These are phyloP conservation scores for Rhynchosporium secalis DNA, from an alignment of 2,329 filamentous ascomycete genomes.

Conservation along the genomic window DNA sequence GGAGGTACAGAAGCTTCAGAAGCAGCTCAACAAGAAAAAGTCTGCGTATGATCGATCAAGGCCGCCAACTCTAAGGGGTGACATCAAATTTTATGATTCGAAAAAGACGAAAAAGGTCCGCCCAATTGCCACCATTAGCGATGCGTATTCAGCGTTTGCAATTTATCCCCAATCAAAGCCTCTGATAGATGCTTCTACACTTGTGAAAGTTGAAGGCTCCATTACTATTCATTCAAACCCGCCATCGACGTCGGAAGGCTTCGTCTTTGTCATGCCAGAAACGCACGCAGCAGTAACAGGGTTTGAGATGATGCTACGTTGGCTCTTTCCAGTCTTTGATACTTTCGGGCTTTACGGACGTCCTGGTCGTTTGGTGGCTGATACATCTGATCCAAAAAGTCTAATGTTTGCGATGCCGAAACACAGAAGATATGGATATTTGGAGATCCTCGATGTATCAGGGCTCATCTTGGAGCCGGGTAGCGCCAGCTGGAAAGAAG, in stretches of 20 bases:
- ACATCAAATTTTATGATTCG: slow-evolving; percentile 93
- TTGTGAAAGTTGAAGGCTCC: slow-evolving; percentile 89
- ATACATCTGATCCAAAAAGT: slow-evolving; percentile 80
- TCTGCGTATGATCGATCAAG: slow-evolving; percentile 78
- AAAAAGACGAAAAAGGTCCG: slow-evolving; percentile 85
- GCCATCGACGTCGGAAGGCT: slow-evolving; percentile 80
- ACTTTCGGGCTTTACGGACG: slow-evolving; percentile 90
- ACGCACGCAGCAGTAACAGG: slow-evolving; percentile 86
- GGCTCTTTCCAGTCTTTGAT: slow-evolving; percentile 91
- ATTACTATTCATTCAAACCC: slow-evolving; percentile 84
- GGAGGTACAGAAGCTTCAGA: slow-evolving; percentile 80
- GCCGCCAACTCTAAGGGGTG: slow-evolving; percentile 70
- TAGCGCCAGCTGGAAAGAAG: slow-evolving; percentile 76
- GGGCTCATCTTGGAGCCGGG: slow-evolving; percentile 76
- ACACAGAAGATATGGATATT: slow-evolving; percentile 81
- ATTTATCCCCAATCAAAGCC: slow-evolving; percentile 95
- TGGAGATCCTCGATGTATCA: slow-evolving; percentile 85
- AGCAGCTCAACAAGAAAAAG: slow-evolving; percentile 76
- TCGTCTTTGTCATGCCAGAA: slow-evolving; percentile 98
- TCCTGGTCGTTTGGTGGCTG: slow-evolving; percentile 81
- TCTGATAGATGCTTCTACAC: slow-evolving; percentile 88
- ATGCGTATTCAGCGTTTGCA: slow-evolving; percentile 90
- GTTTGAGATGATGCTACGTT: slow-evolving; percentile 93
- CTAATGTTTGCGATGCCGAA: slow-evolving; percentile 98
- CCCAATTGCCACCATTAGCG: slow-evolving; percentile 87